A percentile compares a stretch with the other conserved stretches of the same genome.
Evolutionary conservation across 257 asterid species (phyloP).

Genomic region (Perilla frutescens): DNA sequence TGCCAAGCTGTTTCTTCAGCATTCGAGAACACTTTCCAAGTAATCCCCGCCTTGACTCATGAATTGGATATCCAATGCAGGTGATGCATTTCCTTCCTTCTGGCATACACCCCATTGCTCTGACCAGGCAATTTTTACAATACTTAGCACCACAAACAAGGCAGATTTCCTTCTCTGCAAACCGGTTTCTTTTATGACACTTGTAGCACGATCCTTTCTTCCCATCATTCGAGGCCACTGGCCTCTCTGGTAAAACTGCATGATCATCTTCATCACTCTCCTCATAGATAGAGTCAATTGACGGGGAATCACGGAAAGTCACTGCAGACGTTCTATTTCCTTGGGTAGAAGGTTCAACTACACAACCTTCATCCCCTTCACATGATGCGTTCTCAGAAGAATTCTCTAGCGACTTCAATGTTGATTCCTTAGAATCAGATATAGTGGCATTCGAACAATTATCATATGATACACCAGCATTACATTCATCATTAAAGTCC

Average conservation of each 20-base stretch:
- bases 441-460: not conserved
- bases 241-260: constrained; percentile 42
- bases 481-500: constrained; percentile 44
- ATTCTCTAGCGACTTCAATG: constrained; percentile 36
- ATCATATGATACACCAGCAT: constrained; percentile 29
- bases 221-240: constrained; percentile 45
- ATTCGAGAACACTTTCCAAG: constrained; percentile 76
- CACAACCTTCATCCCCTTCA: constrained; percentile 39
- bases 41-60: constrained; percentile 63
- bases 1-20: constrained; percentile 62
- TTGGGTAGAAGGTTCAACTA: constrained; percentile 38
- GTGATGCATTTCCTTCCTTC: constrained; percentile 91
- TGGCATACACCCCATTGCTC: constrained; percentile 97
- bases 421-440: constrained; percentile 36
- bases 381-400: constrained; percentile 39
- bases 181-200: constrained; percentile 65
- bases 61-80: constrained; percentile 70
- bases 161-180: constrained; percentile 72
- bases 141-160: constrained; percentile 85
- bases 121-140: constrained; percentile 70
- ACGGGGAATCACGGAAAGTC: constrained; percentile 52
- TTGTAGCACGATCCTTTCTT: constrained; percentile 68
- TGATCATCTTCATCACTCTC: constrained; percentile 47
- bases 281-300: constrained; percentile 40
- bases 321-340: constrained; percentile 51